Evolutionary conservation across 345 rosid species (phyloP), one percentile per base, ranked within the genome.

Genomic region (Arabidopsis suecica): DNA sequence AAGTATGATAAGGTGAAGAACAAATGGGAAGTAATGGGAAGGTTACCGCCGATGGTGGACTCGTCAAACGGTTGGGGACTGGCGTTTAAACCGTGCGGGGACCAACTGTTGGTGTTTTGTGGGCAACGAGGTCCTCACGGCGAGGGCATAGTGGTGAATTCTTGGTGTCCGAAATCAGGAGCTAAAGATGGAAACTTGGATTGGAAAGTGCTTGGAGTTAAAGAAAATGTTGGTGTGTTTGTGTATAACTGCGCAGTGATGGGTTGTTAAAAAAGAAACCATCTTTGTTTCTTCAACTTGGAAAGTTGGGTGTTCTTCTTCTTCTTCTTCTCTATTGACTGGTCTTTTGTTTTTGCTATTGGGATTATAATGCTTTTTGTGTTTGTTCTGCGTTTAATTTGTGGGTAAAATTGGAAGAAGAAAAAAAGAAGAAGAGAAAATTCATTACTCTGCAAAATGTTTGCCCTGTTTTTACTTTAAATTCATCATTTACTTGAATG

Each of bases 221-320:
- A 86, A 80, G 91, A 91, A 76, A 84, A 85, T 65, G 89, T 74
- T 32, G 94, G 97, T 50, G 97, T 89, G 28, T 91, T 91, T 66
- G 92, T 91, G 65, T 89, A 83, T 86, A 91, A 91, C 84, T 91
- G 97, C 78, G 97, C 92, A 2, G 89, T 91, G 28, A 84, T 88
- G 92, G 94, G 90, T 61, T 87, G 94, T 65, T 90, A 77, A 87
- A 54, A 16, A 38, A 14, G 45, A 36, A 34, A 36, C 25, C 28
- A 28, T 61, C 48, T 34, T 62, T 37, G 69, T 76, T 70, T 54
- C 75, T 69, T 68, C 62, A 40, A 16, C 44, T 68, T 32, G 59
- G 16, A 37, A 61, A 9, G 50, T 76, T 69, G 23, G 20, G 37
- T 30, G 40, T 63, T 42, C 56, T 18, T 28, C 49, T 63, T 44